A percentile compares a stretch with the other conserved stretches of the same genome.
Evolutionary conservation across 805 yeast species (phyloP).

Genomic region (Kodamaea leandrae): DNA sequence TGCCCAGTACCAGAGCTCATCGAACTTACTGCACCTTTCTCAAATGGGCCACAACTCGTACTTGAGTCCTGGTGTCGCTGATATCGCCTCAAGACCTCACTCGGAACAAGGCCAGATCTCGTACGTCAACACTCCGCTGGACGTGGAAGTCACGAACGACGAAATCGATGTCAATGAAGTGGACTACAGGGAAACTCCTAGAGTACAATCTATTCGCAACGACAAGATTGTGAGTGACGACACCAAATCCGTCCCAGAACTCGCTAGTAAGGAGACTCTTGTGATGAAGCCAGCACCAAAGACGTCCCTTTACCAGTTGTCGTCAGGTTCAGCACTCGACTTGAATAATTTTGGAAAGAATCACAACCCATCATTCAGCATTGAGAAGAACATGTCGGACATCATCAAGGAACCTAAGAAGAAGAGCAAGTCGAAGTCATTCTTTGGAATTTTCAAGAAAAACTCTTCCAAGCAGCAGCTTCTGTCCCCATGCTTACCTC

Average conservation of each 20-base stretch:
- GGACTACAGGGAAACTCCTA: neutral
- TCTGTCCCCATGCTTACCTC: slow-evolving; percentile 14
- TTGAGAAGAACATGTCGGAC: slow-evolving; percentile 15
- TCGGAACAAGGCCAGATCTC: slow-evolving; percentile 8
- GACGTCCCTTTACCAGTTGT: slow-evolving; percentile 12
- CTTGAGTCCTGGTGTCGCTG: neutral
- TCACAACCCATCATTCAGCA: slow-evolving; percentile 36
- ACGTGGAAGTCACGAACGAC: slow-evolving; percentile 1
- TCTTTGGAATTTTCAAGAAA: slow-evolving; percentile 37
- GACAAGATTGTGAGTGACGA: neutral
- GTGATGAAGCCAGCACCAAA: slow-evolving; percentile 3
- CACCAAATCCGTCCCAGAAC: neutral
- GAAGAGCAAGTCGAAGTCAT: slow-evolving; percentile 20
- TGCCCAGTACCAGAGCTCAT: neutral
- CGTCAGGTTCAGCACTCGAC: slow-evolving; percentile 38
- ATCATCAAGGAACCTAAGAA: slow-evolving; percentile 9
- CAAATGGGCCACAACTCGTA: neutral
- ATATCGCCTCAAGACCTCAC: slow-evolving; percentile 1
- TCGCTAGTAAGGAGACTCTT: neutral
- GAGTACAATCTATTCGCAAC: slow-evolving; percentile 1
- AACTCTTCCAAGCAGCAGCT: slow-evolving; percentile 14
- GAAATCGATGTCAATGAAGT: slow-evolving; percentile 1
- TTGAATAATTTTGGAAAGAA: slow-evolving; percentile 38
- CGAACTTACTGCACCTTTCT: neutral
- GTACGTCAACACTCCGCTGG: slow-evolving; percentile 3